Percentiles rank a stretch among this genome's conserved stretches.
Conservation (phyloP, 2,329 filamentous ascomycete genomes). For the Paramyrothecium roridum region DNA sequence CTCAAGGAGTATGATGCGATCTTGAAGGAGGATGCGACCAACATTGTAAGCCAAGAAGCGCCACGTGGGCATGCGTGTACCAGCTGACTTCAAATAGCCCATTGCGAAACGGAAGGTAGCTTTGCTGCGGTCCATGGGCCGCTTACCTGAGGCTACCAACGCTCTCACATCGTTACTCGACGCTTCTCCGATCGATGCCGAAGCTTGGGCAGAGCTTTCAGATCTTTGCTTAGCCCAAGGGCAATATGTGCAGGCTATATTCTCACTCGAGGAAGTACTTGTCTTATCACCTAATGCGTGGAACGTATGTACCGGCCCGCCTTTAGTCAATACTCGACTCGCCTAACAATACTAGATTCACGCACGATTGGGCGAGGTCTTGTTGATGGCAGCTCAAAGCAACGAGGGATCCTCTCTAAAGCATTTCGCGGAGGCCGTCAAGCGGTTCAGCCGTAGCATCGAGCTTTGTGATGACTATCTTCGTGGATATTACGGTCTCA, state of each 20-base stretch:
- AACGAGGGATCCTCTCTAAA: conserved; percentile 39
- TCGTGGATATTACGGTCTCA: conserved; percentile 88
- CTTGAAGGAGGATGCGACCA: conserved; percentile 69
- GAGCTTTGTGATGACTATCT: conserved; percentile 93
- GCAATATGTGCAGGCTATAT: conserved; percentile 78
- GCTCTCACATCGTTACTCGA: conserved; percentile 75
- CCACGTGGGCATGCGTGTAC: background rate
- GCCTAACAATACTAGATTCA: conserved; percentile 60
- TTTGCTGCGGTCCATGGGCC: conserved; percentile 71
- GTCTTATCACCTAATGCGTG: conserved; percentile 87
- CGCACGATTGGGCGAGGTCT: conserved; percentile 78
- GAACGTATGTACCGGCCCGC: conserved; percentile 64
- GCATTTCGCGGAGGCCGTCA: conserved; percentile 69
- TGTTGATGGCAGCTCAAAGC: conserved; percentile 65
- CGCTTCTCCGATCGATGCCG: conserved; percentile 82
- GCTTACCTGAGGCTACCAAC: conserved; percentile 67
- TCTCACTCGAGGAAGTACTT: conserved; percentile 85
- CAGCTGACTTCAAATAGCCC: conserved; percentile 50
- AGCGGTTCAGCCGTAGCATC: conserved; percentile 84
- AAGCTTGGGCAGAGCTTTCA: conserved; percentile 89
- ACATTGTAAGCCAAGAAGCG: conserved; percentile 60
- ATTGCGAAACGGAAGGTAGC: conserved; percentile 83
- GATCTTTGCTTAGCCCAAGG: conserved; percentile 82
- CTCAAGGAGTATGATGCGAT: conserved; percentile 76
- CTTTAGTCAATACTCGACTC: conserved; percentile 4